These are phyloP conservation scores for Elsinoe necatrix DNA, from an alignment of 2,329 filamentous ascomycete genomes.

Conservation along the genomic window DNA sequence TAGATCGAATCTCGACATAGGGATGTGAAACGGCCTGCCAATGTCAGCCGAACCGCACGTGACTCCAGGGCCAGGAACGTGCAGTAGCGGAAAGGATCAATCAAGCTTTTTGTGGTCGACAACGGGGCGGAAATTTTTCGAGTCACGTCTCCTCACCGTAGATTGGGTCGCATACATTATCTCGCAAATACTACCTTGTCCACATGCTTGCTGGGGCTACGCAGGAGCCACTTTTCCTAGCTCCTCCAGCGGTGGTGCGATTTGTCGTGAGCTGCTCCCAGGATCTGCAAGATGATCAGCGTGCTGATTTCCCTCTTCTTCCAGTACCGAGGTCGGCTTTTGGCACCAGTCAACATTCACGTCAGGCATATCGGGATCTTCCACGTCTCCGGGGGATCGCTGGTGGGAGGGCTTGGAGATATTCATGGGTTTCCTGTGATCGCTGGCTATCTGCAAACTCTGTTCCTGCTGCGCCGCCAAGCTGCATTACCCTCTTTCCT, in stretches of 20 bases:
- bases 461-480: conserved; percentile 8
- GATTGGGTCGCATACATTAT: conserved; percentile 1
- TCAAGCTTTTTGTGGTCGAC: conserved; percentile 12
- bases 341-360: conserved; percentile 3
- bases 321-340: conserved; percentile 5
- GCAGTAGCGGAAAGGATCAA: conserved; percentile 8
- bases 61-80: not conserved
- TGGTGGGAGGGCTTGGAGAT: not conserved
- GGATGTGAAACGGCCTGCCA: conserved; percentile 13
- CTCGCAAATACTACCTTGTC: not conserved
- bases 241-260: not conserved
- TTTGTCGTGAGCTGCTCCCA: not conserved
- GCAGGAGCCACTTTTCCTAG: conserved; percentile 1
- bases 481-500: not conserved
- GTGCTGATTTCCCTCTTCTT: not conserved
- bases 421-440: not conserved
- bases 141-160: conserved; percentile 14
- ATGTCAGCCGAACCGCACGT: conserved; percentile 4
- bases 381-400: conserved; percentile 4
- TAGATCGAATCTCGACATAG: conserved; percentile 12
- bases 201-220: not conserved
- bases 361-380: conserved; percentile 4
- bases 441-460: not conserved
- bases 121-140: conserved; percentile 8
- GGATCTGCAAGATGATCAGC: conserved; percentile 8